Conservation (phyloP, 805 yeast species). For the Candida namnaoensis region DNA sequence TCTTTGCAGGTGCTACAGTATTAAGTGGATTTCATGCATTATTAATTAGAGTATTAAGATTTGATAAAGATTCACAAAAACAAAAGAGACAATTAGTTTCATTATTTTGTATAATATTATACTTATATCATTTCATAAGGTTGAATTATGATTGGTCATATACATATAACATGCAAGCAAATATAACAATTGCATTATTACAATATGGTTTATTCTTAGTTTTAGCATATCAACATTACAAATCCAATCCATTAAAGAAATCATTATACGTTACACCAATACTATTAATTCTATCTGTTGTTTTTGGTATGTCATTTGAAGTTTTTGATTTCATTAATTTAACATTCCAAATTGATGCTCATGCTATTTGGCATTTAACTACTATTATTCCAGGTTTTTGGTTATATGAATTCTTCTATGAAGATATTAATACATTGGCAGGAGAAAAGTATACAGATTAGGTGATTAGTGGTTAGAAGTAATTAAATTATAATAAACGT, state of each 20-base stretch:
- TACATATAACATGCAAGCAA: slow-evolving; percentile 90
- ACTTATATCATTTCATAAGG: slow-evolving; percentile 56
- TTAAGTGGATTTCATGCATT: slow-evolving; percentile 71
- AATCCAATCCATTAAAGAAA: slow-evolving; percentile 3
- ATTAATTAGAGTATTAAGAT: slow-evolving; percentile 46
- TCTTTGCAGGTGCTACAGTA: slow-evolving; percentile 87
- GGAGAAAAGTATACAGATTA: slow-evolving; percentile 6
- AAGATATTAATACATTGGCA: slow-evolving; percentile 35
- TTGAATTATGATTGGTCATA: slow-evolving; percentile 75
- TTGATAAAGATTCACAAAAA: slow-evolving; percentile 33
- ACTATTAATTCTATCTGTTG: slow-evolving; percentile 40
- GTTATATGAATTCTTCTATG: slow-evolving; percentile 56
- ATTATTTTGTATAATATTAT: slow-evolving; percentile 36
- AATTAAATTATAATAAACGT: too few relatives aligned
- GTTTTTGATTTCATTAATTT: slow-evolving; percentile 82
- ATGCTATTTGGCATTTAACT: slow-evolving; percentile 86
- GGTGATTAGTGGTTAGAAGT: too few relatives aligned
- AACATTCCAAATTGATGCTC: slow-evolving; percentile 72
- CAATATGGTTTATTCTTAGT: slow-evolving; percentile 46
- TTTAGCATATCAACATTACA: slow-evolving; percentile 23
- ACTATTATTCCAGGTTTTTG: slow-evolving; percentile 76
- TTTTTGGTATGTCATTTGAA: slow-evolving; percentile 81
- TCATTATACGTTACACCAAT: slow-evolving; percentile 37
- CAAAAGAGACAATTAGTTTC: slow-evolving; percentile 30
- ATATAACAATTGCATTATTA: slow-evolving; percentile 65